Base-by-base conservation (phyloP, 495 filamentous ascomycete species). In the Pyronema domesticum region DNA sequence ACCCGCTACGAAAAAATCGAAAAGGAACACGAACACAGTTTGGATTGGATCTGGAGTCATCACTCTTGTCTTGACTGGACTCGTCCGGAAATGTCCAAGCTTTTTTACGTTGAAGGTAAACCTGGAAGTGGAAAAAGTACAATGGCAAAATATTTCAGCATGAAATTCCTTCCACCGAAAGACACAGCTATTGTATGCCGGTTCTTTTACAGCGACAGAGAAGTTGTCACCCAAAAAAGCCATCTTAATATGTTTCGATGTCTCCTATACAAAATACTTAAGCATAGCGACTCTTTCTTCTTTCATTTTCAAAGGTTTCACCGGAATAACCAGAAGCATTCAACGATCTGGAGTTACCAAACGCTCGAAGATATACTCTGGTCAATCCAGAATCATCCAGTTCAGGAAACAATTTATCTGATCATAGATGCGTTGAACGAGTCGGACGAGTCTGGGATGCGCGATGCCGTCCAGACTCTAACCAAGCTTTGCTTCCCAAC, bases 51-150 rank as follows among this genome's bases (percentile, higher is more conserved):
- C 14, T 53, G 49, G 36, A 6, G 30, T n/a, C 35, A 35, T 47
- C n/a, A 35, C 3, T 11, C 45, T 7, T 57, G 45, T 23, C n/a
- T 30, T 3, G 19, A 23, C 14, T 57, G 55, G 55, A 18, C 5
- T 0, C n/a, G 17, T 7, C 35, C 34, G 3, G 36, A 37, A 5
- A 15, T 10, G 18, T 42, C 49, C 4, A 9, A 7, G n/a, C 36
- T 57, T 13, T 33, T 57, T 3, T 42, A 37, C 14, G 30, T 57
- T 39, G 34, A 57, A 53, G 55, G 55, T 1, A 57, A 57, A 7
- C 55, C 55, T 3, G 55, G 55, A 9, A 46, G 55, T 39, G 55
- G 55, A 0, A 57, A 57, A 53, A 57, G 48, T 33, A 57, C 55
- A 5, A 42, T 57, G 36, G 8, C 35, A 3, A 42, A 51, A 39